Evolutionary conservation across 148 eudicot species (phyloP), one percentile per base, ranked within the genome.

Genomic region (Beta vulgaris): DNA sequence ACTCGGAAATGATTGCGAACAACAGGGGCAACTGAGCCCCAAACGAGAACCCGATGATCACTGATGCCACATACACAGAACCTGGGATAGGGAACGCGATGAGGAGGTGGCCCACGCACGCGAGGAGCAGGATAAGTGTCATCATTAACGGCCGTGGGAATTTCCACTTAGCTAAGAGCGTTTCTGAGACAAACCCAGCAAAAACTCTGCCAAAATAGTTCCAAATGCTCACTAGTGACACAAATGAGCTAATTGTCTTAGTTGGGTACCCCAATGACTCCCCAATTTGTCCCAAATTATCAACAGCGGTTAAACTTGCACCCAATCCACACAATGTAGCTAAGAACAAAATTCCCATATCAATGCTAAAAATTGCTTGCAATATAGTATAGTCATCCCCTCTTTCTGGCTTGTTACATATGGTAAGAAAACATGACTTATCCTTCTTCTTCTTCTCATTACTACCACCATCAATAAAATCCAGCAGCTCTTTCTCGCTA

Each of bases 171-270:
- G 75, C 37, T 42, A 78, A 32, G 1, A 87, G 71, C 6, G 77
- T 53, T 70, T 87, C 90, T 0, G 86, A 87, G 4, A 73, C 79
- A 36, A 87, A 87, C 1, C 90, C 87, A 0, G 88, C 51, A 18
- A 71, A 71, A 0, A 85, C 90, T 23, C 88, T 68, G 0, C 88
- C 88, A 26, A 87, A 76, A 11, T 83, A 85, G 57, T 83, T 85
- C 90, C 88, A 87, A 58, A 83, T 85, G 49, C 90, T 87, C n/a
- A 87, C 84, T 15, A 87, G 72, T 2, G 90, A 83, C n/a, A 87
- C 80, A 35, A 87, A 87, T 37, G 90, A 76, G 23, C 79, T 76
- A 5, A 79, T 71, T 4, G 82, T 79, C 23, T 73, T 79, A 0
- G 35, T 66, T 5, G 88, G 88, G 77, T 87, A 87, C 40, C 90